Conservation (phyloP, 2,329 filamentous ascomycete species). For the Tolypocladium endophyticum region DNA sequence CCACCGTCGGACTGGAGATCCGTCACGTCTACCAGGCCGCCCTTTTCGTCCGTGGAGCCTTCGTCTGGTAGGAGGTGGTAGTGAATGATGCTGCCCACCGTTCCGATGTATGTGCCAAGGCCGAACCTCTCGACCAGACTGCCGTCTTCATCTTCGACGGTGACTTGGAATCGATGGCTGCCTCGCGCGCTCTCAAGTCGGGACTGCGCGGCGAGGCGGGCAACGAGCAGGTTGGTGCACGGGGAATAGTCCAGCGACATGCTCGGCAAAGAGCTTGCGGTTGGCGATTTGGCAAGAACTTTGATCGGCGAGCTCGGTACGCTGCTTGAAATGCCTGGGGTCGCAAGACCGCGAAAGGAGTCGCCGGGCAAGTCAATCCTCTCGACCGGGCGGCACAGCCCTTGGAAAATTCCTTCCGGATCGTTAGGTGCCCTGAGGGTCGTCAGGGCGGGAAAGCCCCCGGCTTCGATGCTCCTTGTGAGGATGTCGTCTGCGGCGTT, state of each 20-base stretch:
- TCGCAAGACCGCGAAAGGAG: constrained; percentile 25
- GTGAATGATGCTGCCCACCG: constrained; percentile 43
- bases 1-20: constrained; percentile 38
- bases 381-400: constrained; percentile 53
- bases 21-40: constrained; percentile 41
- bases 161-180: constrained; percentile 45
- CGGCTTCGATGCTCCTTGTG: constrained; percentile 48
- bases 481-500: constrained; percentile 50
- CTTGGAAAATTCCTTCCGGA: constrained; percentile 58
- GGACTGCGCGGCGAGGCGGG: constrained; percentile 54
- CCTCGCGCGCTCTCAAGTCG: constrained; percentile 49
- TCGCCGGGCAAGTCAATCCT: constrained; percentile 41
- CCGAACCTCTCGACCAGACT: constrained; percentile 39
- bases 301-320: constrained; percentile 14
- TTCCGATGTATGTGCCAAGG: constrained; percentile 53
- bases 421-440: constrained; percentile 57
- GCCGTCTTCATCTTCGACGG: constrained; percentile 44
- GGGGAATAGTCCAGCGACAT: constrained; percentile 10
- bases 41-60: constrained; percentile 44
- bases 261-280: constrained; percentile 20
- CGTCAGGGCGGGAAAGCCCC: constrained; percentile 52
- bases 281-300: constrained; percentile 23
- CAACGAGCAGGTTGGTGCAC: constrained; percentile 34
- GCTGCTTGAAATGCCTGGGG: constrained; percentile 8
- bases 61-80: constrained; percentile 51